These are phyloP conservation scores for Aspergillus sojae DNA, from an alignment of 2,329 filamentous ascomycete species.

Conservation along the genomic window DNA sequence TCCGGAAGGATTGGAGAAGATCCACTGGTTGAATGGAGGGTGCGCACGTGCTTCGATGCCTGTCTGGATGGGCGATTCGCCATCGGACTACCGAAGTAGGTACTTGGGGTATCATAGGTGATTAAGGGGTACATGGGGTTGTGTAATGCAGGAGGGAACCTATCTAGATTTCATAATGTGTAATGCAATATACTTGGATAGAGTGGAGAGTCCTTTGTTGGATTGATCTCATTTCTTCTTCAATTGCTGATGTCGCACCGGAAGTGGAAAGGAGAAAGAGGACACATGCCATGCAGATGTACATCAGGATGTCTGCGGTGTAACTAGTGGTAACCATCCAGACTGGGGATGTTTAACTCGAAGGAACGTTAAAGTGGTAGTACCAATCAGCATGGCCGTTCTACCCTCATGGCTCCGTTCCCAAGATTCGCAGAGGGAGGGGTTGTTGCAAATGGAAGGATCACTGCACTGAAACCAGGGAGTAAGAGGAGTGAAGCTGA, in stretches of 20 bases:
- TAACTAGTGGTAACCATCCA: neutral
- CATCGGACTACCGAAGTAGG: neutral
- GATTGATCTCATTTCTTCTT: neutral
- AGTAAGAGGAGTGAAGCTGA: constrained; percentile 17
- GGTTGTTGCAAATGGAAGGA: neutral
- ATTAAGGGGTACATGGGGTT: neutral
- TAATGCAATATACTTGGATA: neutral
- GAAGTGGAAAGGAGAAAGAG: constrained; percentile 1
- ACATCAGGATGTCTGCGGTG: neutral
- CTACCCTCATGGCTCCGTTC: constrained; percentile 8
- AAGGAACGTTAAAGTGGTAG: neutral
- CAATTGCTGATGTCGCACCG: neutral
- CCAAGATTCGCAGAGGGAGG: neutral
- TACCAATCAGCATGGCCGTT: constrained; percentile 14
- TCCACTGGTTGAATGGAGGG: constrained; percentile 12
- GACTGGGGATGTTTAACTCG: neutral
- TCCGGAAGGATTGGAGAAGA: neutral
- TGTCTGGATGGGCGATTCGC: constrained; percentile 8
- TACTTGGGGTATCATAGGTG: neutral
- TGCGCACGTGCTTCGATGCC: constrained; percentile 20
- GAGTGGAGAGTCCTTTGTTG: neutral
- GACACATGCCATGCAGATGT: neutral
- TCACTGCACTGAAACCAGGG: constrained; percentile 2
- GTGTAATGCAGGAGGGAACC: neutral
- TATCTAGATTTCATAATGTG: neutral